These are phyloP conservation scores for Oldenlandia corymbosa DNA, from an alignment of 257 asterid genomes.

Conservation along the genomic window DNA sequence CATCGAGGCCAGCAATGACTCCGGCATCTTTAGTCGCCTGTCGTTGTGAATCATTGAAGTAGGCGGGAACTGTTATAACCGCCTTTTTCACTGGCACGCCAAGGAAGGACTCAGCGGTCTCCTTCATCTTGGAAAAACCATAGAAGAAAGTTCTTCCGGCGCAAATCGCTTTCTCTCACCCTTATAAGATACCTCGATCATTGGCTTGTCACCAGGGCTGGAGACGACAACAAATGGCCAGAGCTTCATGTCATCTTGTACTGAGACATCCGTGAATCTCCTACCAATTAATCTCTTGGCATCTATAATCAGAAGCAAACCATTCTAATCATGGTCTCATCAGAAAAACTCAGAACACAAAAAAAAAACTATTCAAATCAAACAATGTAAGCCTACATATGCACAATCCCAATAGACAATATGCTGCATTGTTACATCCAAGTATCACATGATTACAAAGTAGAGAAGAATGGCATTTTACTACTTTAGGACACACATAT, in stretches of 20 bases:
- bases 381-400: not conserved
- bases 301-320: not conserved
- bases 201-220: conserved; percentile 18
- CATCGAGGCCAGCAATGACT: conserved; percentile 12
- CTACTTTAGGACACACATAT: not conserved
- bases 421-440: too few relatives aligned
- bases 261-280: conserved; percentile 16
- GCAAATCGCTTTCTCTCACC: conserved; percentile 21
- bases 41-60: conserved; percentile 19
- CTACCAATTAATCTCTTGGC: conserved; percentile 23
- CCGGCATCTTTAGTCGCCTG: conserved; percentile 26
- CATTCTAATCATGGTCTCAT: not conserved
- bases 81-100: conserved; percentile 20
- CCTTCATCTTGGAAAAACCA: conserved; percentile 25
- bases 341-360: not conserved
- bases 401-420: too few relatives aligned
- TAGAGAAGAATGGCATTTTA: not conserved
- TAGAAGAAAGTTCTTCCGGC: conserved; percentile 23
- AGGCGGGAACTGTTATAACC: conserved; percentile 22
- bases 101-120: conserved; percentile 18
- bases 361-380: not conserved
- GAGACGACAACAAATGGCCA: conserved; percentile 18
- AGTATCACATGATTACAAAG: not conserved
- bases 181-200: conserved; percentile 19
- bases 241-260: conserved; percentile 21